phyloP scores from a whole-genome alignment of 768 basidiomycete species.

The Paxillus involutus region DNA sequence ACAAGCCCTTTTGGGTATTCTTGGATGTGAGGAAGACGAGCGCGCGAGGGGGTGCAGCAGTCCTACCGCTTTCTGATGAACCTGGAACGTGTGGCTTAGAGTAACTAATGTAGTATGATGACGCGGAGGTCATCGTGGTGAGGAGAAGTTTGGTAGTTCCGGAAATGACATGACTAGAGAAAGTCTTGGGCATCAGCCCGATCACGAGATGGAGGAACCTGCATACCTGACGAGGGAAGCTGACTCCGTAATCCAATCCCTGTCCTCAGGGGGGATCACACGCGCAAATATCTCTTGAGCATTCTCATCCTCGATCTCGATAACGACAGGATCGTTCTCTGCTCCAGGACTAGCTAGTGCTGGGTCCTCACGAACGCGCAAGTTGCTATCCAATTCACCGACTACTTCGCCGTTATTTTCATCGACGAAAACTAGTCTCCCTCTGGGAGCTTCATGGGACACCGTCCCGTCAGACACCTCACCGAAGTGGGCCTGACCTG shows the following conservation, averaged over 20 bases:
- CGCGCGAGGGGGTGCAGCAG: constrained; percentile 36
- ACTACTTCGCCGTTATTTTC: constrained; percentile 71
- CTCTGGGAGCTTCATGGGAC: constrained; percentile 37
- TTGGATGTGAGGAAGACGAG: constrained; percentile 63
- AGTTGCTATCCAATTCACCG: constrained; percentile 60
- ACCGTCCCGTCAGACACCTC: constrained; percentile 31
- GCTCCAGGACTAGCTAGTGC: constrained; percentile 47
- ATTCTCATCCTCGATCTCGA: constrained; percentile 58
- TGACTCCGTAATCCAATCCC: constrained; percentile 59
- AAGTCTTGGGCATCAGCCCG: constrained; percentile 2
- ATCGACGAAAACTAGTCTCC: constrained; percentile 70
- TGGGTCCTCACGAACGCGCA: constrained; percentile 60
- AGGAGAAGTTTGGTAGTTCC: constrained; percentile 62
- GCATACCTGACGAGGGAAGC: constrained; percentile 12
- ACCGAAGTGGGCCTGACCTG: constrained; percentile 8
- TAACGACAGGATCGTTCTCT: constrained; percentile 66
- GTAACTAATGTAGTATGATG: constrained; percentile 60
- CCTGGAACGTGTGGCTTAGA: constrained; percentile 48
- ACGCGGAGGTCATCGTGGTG: constrained; percentile 59
- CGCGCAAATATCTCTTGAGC: constrained; percentile 58
- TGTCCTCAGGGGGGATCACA: constrained; percentile 63
- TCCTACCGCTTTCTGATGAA: constrained; percentile 9
- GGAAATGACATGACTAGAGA: constrained; percentile 62
- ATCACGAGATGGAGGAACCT: constrained; percentile 45
- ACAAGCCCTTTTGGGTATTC: constrained; percentile 54